Evolutionary conservation across 2,329 filamentous ascomycete genomes (phyloP).

Genomic region (Aureobasidium melanogenum): DNA sequence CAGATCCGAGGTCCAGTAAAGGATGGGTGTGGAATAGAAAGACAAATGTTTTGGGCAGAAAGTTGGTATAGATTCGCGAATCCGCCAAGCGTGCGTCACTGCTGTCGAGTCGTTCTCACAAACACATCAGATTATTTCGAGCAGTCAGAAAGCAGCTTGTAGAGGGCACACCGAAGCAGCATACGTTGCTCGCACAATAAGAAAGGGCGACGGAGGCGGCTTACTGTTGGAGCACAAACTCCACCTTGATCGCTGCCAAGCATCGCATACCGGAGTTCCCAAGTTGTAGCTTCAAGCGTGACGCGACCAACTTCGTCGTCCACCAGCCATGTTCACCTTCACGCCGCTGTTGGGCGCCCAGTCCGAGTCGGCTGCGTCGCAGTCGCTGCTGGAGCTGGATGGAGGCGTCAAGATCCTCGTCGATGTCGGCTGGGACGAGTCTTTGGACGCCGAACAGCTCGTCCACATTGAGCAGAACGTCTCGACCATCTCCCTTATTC

Average conservation of each 20-base stretch:
- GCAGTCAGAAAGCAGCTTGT: no score
- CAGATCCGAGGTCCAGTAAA: background rate
- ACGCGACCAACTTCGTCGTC: background rate
- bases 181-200: no score
- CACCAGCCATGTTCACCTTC: constrained; percentile 82
- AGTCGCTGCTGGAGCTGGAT: constrained; percentile 94
- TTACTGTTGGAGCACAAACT: no score
- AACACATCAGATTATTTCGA: background rate
- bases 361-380: constrained; percentile 75
- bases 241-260: background rate
- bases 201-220: no score
- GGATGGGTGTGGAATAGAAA: background rate
- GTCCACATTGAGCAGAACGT: constrained; percentile 89
- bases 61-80: background rate
- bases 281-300: background rate
- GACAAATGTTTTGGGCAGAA: background rate
- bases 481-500: constrained; percentile 83
- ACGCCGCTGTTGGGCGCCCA: constrained; percentile 86
- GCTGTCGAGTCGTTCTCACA: no score
- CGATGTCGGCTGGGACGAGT: constrained; percentile 92
- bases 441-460: constrained; percentile 73
- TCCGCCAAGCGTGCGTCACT: constrained; percentile 3
- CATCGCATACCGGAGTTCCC: no score
- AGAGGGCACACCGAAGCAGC: no score
- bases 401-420: constrained; percentile 92